These are phyloP conservation scores for Russula abietina DNA, from an alignment of 768 basidiomycete species.

Conservation along the genomic window DNA sequence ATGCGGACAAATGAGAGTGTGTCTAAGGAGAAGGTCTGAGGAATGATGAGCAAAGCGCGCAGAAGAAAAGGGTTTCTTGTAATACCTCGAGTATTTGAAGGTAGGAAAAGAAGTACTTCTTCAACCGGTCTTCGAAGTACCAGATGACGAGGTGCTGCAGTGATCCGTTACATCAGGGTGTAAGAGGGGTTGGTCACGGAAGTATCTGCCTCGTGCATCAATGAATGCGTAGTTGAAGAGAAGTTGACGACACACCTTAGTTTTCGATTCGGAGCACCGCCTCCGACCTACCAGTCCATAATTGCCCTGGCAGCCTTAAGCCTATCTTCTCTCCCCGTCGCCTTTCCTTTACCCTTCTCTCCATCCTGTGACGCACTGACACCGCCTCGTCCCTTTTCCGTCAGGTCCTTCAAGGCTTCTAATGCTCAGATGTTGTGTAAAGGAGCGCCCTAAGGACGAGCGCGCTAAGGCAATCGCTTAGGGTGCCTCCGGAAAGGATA, in stretches of 20 bases:
- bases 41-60: not conserved
- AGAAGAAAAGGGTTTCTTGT: not conserved
- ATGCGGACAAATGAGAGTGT: conserved; percentile 26
- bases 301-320: conserved; percentile 86
- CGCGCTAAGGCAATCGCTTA: conserved; percentile 35
- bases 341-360: conserved; percentile 13
- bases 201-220: conserved; percentile 52
- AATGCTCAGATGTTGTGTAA: conserved; percentile 79
- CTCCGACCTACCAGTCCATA: conserved; percentile 96
- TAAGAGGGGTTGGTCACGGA: conserved; percentile 77
- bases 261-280: conserved; percentile 83
- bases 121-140: conserved; percentile 97
- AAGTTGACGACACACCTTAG: conserved; percentile 56
- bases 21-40: conserved; percentile 73
- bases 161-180: conserved; percentile 61
- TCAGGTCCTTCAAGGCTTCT: conserved; percentile 68
- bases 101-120: conserved; percentile 91
- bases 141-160: conserved; percentile 71
- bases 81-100: conserved; percentile 84
- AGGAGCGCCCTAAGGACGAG: conserved; percentile 61
- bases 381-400: conserved; percentile 70
- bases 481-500: conserved; percentile 12
- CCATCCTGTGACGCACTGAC: conserved; percentile 34
- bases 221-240: not conserved
- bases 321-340: conserved; percentile 75